Evolutionary conservation across 176 grass and related monocot species (phyloP).

Genomic region (Paspalum vaginatum): DNA sequence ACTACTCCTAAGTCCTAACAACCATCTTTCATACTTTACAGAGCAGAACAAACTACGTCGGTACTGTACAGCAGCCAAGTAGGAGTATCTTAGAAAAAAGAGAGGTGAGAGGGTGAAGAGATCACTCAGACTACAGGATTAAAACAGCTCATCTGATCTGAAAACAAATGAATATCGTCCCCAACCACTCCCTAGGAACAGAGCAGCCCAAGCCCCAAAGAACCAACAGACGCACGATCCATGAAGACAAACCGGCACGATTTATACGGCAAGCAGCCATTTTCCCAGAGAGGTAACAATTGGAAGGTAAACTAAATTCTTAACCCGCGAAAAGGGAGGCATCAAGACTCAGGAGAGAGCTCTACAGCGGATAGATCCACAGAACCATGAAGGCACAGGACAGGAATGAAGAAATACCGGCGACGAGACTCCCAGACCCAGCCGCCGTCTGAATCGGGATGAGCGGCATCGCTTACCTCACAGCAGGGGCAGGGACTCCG

Average conservation of each 20-base stretch:
- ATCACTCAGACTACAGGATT: not conserved
- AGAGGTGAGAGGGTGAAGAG: not conserved
- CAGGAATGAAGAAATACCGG: not conserved
- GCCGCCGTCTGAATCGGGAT: not conserved
- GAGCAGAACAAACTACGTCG: not conserved
- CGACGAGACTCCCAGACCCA: constrained; percentile 13
- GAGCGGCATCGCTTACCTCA: not conserved
- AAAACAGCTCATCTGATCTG: not conserved
- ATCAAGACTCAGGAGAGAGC: not conserved
- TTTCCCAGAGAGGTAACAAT: not conserved
- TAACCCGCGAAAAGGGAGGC: not conserved
- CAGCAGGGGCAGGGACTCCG: not conserved
- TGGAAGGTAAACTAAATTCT: not conserved
- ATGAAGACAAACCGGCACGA: not conserved
- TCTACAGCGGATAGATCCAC: constrained; percentile 6
- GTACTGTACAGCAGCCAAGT: not conserved
- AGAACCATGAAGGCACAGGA: not conserved
- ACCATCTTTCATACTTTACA: not conserved
- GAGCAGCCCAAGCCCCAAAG: not conserved
- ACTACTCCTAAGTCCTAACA: too few species aligned
- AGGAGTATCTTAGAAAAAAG: not conserved
- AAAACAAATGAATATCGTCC: not conserved
- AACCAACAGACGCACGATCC: not conserved
- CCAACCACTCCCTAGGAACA: not conserved
- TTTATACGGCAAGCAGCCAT: not conserved